These are phyloP conservation scores for Fusarium zealandicum DNA, from an alignment of 2,329 filamentous ascomycete species.

Conservation along the genomic window DNA sequence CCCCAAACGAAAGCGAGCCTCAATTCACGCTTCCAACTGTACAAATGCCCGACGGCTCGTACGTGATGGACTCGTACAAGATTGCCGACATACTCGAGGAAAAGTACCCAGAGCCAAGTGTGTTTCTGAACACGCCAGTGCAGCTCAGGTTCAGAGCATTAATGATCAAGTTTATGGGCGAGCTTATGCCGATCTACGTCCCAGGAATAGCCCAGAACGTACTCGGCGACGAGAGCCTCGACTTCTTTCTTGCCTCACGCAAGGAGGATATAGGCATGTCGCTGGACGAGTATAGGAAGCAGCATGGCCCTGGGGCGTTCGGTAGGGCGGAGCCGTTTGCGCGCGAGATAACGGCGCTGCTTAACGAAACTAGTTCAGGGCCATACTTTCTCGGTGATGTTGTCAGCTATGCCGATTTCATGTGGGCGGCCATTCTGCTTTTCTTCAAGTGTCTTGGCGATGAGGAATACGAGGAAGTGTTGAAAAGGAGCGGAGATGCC, in stretches of 20 bases:
- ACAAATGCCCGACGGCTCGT: conserved; percentile 60
- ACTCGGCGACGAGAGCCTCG: conserved; percentile 23
- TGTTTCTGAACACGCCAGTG: conserved; percentile 6
- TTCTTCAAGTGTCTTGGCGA: conserved; percentile 42
- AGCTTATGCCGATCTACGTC: conserved; percentile 21
- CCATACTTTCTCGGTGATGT: conserved; percentile 66
- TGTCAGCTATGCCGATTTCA: conserved; percentile 63
- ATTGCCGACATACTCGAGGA: conserved; percentile 69
- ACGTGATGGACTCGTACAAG: conserved; percentile 67
- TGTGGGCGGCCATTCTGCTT: conserved; percentile 57
- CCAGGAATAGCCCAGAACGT: conserved; percentile 18
- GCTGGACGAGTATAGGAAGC: conserved; percentile 21
- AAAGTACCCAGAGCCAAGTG: conserved; percentile 58
- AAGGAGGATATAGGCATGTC: conserved; percentile 25
- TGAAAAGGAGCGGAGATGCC: conserved; percentile 18
- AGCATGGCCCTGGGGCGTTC: conserved; percentile 14
- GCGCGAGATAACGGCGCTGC: conserved; percentile 17
- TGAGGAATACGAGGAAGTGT: conserved; percentile 17
- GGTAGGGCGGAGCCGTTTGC: conserved; percentile 26
- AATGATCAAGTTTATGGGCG: conserved; percentile 22
- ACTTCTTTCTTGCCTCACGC: conserved; percentile 18
- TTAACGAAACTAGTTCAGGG: conserved; percentile 49
- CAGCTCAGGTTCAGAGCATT: conserved; percentile 10
- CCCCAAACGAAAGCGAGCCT: conserved; percentile 6
- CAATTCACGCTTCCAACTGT: conserved; percentile 55